Percentiles rank a stretch among this genome's conserved stretches.
These are phyloP conservation scores for Tolypocladium inflatum DNA, from an alignment of 2,329 filamentous ascomycete genomes.

Conservation along the genomic window DNA sequence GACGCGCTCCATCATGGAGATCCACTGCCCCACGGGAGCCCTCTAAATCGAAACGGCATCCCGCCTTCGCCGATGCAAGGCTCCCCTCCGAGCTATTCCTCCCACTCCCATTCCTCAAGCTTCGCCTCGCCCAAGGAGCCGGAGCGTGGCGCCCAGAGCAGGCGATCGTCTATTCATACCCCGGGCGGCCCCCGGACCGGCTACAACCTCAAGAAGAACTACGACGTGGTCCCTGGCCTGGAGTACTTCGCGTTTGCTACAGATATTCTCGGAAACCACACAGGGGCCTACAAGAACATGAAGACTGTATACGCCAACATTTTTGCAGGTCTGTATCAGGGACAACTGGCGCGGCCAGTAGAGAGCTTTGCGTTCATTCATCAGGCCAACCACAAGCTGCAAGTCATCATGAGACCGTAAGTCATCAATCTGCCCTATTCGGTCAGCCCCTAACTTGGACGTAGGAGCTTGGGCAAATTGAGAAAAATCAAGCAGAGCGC, in stretches of 20 bases:
- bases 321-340: constrained; percentile 79
- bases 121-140: constrained; percentile 43
- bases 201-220: constrained; percentile 42
- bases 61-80: constrained; percentile 43
- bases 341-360: constrained; percentile 76
- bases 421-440: constrained; percentile 18
- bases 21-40: constrained; percentile 22
- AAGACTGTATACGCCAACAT: constrained; percentile 79
- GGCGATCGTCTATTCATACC: constrained; percentile 43
- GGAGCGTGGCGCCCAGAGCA: constrained; percentile 34
- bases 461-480: constrained; percentile 40
- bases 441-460: constrained; percentile 1
- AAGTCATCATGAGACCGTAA: constrained; percentile 69
- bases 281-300: constrained; percentile 69
- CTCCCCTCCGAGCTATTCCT: constrained; percentile 39
- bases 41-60: constrained; percentile 37
- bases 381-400: constrained; percentile 46
- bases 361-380: constrained; percentile 66
- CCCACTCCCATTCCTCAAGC: constrained; percentile 39
- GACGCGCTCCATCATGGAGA: constrained; percentile 40
- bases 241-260: constrained; percentile 83
- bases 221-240: constrained; percentile 80
- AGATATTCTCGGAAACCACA: constrained; percentile 75
- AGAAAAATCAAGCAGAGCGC: constrained; percentile 27
- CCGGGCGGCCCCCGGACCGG: constrained; percentile 15